A percentile compares a stretch with the other conserved stretches of the same genome.
phyloP scores from a whole-genome alignment of 345 rosid species.

The Draba incana region DNA sequence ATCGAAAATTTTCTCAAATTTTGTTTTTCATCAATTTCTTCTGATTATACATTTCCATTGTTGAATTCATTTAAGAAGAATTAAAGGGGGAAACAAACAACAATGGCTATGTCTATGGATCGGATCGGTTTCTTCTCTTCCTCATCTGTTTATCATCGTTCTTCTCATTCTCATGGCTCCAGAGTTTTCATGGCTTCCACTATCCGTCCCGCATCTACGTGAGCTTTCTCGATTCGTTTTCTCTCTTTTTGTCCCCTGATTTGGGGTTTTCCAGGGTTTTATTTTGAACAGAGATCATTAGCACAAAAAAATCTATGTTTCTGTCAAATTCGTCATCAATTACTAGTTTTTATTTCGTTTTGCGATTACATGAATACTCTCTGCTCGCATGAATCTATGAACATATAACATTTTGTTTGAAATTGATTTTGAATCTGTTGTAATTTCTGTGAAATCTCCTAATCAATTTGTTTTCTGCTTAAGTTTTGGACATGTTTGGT shows the following conservation, averaged over 20 bases:
- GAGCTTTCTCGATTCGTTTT: constrained; percentile 32
- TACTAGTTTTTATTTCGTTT: constrained; percentile 9
- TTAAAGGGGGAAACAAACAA: background rate
- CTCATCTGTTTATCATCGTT: constrained; percentile 21
- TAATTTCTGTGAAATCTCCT: background rate
- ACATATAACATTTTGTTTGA: background rate
- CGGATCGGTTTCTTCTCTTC: constrained; percentile 35
- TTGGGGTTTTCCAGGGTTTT: background rate
- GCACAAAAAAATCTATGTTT: background rate
- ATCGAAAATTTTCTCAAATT: constrained; percentile 24
- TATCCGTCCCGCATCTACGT: constrained; percentile 28
- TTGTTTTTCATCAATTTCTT: background rate
- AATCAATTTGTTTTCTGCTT: constrained; percentile 1
- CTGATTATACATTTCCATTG: background rate
- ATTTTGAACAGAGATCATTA: constrained; percentile 1
- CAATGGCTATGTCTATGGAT: constrained; percentile 34
- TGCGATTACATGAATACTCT: background rate
- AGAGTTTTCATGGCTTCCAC: constrained; percentile 42
- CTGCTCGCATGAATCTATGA: background rate
- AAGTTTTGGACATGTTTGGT: background rate
- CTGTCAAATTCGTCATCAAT: background rate
- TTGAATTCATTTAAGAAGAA: background rate
- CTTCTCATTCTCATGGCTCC: constrained; percentile 24
- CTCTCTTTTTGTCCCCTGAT: background rate
- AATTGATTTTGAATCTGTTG: background rate